phyloP scores from a whole-genome alignment of 495 filamentous ascomycete genomes.

The Amniculicola lignicola region DNA sequence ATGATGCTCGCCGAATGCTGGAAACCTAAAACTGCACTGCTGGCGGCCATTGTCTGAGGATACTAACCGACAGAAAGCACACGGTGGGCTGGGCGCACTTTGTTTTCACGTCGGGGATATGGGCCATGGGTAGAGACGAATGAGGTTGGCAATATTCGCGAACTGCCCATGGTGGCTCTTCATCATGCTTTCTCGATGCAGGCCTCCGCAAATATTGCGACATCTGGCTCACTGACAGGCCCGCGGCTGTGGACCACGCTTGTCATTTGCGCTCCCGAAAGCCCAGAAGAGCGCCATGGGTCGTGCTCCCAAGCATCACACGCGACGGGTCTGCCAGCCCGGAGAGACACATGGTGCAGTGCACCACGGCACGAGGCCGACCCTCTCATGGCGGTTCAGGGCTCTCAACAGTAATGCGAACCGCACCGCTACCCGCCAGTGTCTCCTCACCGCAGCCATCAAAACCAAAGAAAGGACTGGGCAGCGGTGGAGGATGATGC shows the following conservation, averaged over 20 bases:
- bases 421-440: no score
- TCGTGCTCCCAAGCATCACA: background rate
- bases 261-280: constrained; percentile 22
- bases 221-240: constrained; percentile 34
- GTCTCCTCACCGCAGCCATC: no score
- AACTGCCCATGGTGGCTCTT: no score
- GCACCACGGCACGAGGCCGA: no score
- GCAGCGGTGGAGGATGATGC: constrained; percentile 7
- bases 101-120: constrained; percentile 17
- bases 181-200: no score
- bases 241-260: constrained; percentile 23
- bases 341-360: no score
- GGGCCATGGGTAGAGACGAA: constrained; percentile 14
- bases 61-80: background rate
- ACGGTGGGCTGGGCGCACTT: background rate
- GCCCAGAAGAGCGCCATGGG: constrained; percentile 1
- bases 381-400: no score
- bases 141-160: constrained; percentile 12
- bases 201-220: constrained; percentile 15
- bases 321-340: background rate
- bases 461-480: no score
- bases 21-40: no score
- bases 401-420: no score
- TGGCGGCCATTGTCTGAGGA: background rate
- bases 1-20: no score